phyloP scores from a whole-genome alignment of 1,284 basidiomycete genomes.

The Leccinum solheimii region DNA sequence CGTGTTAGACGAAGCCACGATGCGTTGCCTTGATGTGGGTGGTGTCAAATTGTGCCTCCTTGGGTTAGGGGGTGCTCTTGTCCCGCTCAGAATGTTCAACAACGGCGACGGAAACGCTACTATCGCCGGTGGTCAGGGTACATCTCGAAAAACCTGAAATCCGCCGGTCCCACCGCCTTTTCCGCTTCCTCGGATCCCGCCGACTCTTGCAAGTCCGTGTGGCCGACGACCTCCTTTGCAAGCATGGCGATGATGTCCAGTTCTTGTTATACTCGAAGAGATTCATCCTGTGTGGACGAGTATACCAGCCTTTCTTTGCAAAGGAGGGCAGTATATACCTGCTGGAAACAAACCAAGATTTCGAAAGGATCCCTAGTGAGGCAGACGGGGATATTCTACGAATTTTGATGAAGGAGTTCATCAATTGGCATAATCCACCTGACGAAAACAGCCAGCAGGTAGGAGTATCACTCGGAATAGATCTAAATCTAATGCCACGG shows the following conservation, averaged over 20 bases:
- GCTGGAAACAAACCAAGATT: slow-evolving; percentile 55
- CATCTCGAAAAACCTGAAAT: no score
- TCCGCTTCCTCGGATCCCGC: slow-evolving; percentile 61
- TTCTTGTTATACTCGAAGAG: slow-evolving; percentile 42
- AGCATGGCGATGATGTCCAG: slow-evolving; percentile 34
- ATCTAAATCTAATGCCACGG: background rate
- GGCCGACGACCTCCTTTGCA: slow-evolving; percentile 39
- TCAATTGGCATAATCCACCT: slow-evolving; percentile 65
- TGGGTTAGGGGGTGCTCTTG: slow-evolving; percentile 93
- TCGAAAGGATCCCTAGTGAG: slow-evolving; percentile 29
- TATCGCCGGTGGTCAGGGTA: slow-evolving; percentile 96
- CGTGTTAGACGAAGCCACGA: slow-evolving; percentile 93
- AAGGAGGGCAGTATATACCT: slow-evolving; percentile 63
- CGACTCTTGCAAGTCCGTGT: slow-evolving; percentile 59
- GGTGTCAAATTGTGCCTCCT: slow-evolving; percentile 92
- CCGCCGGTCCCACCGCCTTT: slow-evolving; percentile 50
- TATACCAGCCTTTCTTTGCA: slow-evolving; percentile 57
- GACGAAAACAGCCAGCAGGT: slow-evolving; percentile 58
- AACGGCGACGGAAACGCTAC: slow-evolving; percentile 93
- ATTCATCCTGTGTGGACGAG: slow-evolving; percentile 62
- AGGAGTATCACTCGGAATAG: background rate
- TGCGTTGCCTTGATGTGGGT: slow-evolving; percentile 87
- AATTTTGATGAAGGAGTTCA: slow-evolving; percentile 47
- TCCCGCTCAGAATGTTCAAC: slow-evolving; percentile 97
- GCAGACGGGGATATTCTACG: slow-evolving; percentile 49